Conservation (phyloP, 352 stramenopile species). For the Pythium oligandrum region DNA sequence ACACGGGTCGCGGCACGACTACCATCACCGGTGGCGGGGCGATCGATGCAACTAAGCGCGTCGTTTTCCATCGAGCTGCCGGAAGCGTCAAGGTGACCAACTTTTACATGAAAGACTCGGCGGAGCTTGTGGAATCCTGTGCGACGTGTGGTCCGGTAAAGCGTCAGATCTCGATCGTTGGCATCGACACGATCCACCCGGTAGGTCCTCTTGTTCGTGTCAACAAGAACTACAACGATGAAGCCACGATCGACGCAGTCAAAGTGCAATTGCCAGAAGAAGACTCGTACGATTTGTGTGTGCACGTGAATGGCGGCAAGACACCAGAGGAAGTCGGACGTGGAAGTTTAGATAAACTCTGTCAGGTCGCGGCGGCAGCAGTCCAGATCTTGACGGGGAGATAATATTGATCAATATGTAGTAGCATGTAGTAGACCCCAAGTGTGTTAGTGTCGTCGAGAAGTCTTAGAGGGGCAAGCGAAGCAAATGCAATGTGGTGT, state of each 20-base stretch:
- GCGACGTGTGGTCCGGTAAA: conserved; percentile 58
- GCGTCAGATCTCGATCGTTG: conserved; percentile 39
- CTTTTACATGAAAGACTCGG: conserved; percentile 48
- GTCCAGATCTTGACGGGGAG: conserved; percentile 15
- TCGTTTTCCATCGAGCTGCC: conserved; percentile 41
- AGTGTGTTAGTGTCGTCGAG: no score
- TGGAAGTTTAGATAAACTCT: conserved; percentile 4
- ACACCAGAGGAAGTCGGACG: conserved; percentile 11
- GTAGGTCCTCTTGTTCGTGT: conserved; percentile 50
- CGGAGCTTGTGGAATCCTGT: conserved; percentile 53
- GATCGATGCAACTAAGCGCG: conserved; percentile 29
- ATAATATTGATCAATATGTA: background rate
- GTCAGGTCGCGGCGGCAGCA: conserved; percentile 4
- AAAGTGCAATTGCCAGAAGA: conserved; percentile 25
- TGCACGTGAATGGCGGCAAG: conserved; percentile 24
- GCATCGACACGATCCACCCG: conserved; percentile 47
- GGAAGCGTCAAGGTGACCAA: conserved; percentile 48
- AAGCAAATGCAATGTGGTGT: no score
- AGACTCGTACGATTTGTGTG: conserved; percentile 19
- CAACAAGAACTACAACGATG: conserved; percentile 72
- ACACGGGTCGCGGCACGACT: conserved; percentile 47
- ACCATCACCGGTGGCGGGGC: conserved; percentile 52
- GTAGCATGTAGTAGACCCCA: no score
- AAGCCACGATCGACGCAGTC: conserved; percentile 38
- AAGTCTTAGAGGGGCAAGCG: no score